Base-by-base conservation (phyloP, 192 early-diverging fungal genomes). In the Funneliformis mosseae region DNA sequence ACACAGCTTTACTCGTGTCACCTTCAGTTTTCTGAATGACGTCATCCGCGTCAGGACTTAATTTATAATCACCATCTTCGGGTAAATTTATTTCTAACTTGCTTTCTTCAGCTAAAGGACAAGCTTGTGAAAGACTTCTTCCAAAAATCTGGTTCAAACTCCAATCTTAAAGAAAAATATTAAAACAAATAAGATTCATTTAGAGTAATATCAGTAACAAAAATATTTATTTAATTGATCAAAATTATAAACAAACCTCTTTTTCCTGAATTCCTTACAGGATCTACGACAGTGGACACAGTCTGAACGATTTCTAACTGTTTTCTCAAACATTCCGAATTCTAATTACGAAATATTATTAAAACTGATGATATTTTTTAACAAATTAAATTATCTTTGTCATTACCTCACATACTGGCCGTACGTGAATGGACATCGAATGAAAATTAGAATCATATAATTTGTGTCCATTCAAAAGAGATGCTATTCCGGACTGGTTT, bases 381-480 rank as follows among this genome's bases (percentile, higher is more conserved):
- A 8, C 27, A 75, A 7, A 28, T 64, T 25, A 77, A 64, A 64
- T 63, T 46, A 42, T 55, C 25, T 1, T n/a, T 28, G 27, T 55
- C 1, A 62, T 59, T 74, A 87, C 85, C 82, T 81, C 77, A 76
- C 90, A 92, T 14, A 83, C 77, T 8, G 91, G 87, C 41, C 81
- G 84, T 12, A 96, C 84, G 63, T 92, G 91, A 43, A 96, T 89
- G 12, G 89, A 88, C 94, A 98, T 96, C 8, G 97, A 95, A 80
- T 97, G 95, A 78, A 93, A 98, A 81, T 96, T 89, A 41, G 92
- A 90, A 81, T 98, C 95, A 84, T 93, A 99, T 3, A 99, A 87
- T 45, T 92, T 89, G 84, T 99, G 94, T 18, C 94, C 93, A 83
- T 99, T 98, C 67, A 98, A 89, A 61, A 98, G 85, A 25, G 88